Evolutionary conservation across 2,329 filamentous ascomycete genomes (phyloP).

Genomic region (Epichloe typhina): DNA sequence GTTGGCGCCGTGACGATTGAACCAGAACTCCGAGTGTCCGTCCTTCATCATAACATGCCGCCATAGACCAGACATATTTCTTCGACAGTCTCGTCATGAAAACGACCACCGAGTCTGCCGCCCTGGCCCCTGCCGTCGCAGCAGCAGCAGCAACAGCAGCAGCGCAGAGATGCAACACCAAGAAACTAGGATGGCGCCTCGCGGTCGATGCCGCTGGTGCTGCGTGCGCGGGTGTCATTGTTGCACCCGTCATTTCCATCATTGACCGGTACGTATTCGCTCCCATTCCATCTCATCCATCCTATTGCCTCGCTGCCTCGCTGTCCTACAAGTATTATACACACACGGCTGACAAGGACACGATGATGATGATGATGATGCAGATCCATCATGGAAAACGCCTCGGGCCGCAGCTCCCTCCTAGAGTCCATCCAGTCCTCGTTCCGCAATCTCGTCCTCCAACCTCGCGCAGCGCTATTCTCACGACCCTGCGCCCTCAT

Average conservation of each 20-base stretch:
- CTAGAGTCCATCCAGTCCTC: constrained; percentile 46
- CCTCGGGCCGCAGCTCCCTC: constrained; percentile 53
- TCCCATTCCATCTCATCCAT: background rate
- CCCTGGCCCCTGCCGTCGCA: background rate
- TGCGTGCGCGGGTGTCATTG: constrained; percentile 55
- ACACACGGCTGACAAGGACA: too few species aligned
- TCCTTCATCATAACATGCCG: background rate
- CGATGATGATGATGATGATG: background rate
- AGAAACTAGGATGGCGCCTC: constrained; percentile 53
- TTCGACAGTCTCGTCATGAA: background rate
- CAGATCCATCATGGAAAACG: constrained; percentile 70
- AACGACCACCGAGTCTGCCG: background rate
- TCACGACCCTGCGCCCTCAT: constrained; percentile 58
- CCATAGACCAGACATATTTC: background rate
- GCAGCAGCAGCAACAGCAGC: background rate
- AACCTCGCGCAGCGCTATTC: constrained; percentile 47
- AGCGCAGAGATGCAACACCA: constrained; percentile 53
- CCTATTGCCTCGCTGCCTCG: too few species aligned
- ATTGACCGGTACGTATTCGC: constrained; percentile 63
- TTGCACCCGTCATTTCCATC: constrained; percentile 74
- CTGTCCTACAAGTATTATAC: too few species aligned
- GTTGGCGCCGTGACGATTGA: too few species aligned
- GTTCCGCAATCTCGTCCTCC: constrained; percentile 39
- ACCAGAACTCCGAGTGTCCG: too few species aligned
- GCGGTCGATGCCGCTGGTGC: constrained; percentile 58